phyloP scores from a whole-genome alignment of 2,329 filamentous ascomycete species.

The Fulvia fulva region DNA sequence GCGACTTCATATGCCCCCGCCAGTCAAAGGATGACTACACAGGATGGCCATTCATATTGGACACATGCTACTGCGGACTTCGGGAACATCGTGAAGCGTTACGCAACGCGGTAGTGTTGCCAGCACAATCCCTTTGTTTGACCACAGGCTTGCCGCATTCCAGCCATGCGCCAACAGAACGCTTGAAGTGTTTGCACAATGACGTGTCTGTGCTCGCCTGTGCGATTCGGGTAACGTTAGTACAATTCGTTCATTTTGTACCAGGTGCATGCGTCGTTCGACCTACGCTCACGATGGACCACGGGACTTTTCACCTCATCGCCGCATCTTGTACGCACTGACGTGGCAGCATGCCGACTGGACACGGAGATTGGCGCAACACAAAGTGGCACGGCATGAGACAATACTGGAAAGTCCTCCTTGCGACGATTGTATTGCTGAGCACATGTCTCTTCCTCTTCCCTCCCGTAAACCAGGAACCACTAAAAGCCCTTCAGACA shows the following conservation, averaged over 20 bases:
- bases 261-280: too few relatives aligned
- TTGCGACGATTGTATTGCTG: not conserved
- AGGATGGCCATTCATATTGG: not conserved
- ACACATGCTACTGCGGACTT: not conserved
- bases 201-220: not conserved
- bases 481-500: not conserved
- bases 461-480: not conserved
- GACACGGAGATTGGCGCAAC: not conserved
- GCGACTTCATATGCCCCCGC: not conserved
- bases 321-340: not conserved
- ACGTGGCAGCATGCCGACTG: not conserved
- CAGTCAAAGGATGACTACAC: not conserved
- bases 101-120: not conserved
- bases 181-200: not conserved
- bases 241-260: not conserved
- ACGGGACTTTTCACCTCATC: not conserved
- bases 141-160: not conserved
- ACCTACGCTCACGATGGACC: too few relatives aligned
- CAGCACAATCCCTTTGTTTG: not conserved
- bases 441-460: not conserved
- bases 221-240: not conserved
- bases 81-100: too few relatives aligned
- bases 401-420: not conserved
- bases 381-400: not conserved
- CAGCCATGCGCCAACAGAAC: not conserved